Evolutionary conservation across 164 flowering plant genomes (phyloP), one percentile per base, ranked within the genome.

Genomic region (Pachysandra terminalis): DNA sequence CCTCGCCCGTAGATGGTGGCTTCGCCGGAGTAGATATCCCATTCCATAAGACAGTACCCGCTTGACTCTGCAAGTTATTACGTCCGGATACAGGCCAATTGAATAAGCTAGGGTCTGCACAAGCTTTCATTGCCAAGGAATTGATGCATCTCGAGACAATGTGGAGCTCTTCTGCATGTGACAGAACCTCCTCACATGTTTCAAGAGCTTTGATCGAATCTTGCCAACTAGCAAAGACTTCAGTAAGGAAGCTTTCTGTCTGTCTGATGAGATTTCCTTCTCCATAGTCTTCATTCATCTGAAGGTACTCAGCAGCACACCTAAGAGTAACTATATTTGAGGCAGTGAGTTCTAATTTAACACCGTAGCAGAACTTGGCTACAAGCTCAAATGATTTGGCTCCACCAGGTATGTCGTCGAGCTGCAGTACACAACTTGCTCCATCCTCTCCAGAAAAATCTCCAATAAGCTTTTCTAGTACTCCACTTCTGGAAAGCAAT

Each of bases 251-350:
- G 26, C 27, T 26, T 59, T 85, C 89, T 8, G 86, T 76, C 56
- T 79, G 85, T 1, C 72, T 9, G 19, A 84, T 71, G 24, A 85
- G 81, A 58, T 85, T 85, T 37, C 76, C 84, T 62, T 85, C 83
- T 27, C 81, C 89, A 64, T 74, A 80, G 5, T 78, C 77, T 51
- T 84, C 86, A 51, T 49, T 82, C 89, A 85, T 84, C 12, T 57
- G 73, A 4, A 85, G 83, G 61, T 77, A 82, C 64, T 85, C 87
- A 7, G 89, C 75, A 17, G 87, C 89, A 73, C 87, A 82, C 59
- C 86, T 71, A n/a, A 84, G 77, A 63, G 74, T 55, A 13, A 85
- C 85, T 8, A 79, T 78, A 55, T 82, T 84, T 35, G 66, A 41
- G 2, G 86, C 67, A 9, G 76, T 84, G 59, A 85, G 72, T 64